Evolutionary conservation across 495 filamentous ascomycete genomes (phyloP).

Genomic region (Lasiosphaeria miniovina): DNA sequence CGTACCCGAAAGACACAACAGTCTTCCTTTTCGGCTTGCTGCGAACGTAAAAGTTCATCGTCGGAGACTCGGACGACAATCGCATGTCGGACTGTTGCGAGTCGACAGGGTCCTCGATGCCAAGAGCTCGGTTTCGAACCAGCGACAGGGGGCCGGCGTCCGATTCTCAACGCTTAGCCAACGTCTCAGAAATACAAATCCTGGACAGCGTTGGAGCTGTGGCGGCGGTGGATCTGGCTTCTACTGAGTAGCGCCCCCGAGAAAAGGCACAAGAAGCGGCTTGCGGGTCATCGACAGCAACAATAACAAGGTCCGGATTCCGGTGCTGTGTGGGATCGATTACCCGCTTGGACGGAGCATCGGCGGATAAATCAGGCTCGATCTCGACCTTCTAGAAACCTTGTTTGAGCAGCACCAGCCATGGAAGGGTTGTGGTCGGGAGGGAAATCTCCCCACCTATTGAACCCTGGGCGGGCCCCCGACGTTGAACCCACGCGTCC

Average conservation of each 20-base stretch:
- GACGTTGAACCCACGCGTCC: slow-evolving; percentile 1
- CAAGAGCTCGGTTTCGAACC: slow-evolving; percentile 21
- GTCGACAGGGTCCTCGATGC: slow-evolving; percentile 3
- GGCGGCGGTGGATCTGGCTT: neutral
- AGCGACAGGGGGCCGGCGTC: slow-evolving; percentile 2
- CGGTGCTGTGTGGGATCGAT: slow-evolving; percentile 10
- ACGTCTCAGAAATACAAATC: slow-evolving; percentile 31
- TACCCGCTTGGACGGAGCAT: slow-evolving; percentile 19
- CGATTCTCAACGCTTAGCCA: neutral
- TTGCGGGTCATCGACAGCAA: neutral
- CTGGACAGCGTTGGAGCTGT: neutral
- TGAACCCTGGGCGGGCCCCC: slow-evolving; percentile 2
- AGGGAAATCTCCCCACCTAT: slow-evolving; percentile 7
- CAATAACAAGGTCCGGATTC: neutral
- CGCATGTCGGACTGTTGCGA: too few relatives aligned
- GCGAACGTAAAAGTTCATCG: too few relatives aligned
- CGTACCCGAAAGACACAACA: too few relatives aligned
- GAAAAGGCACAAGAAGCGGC: neutral
- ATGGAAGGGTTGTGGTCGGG: slow-evolving; percentile 3
- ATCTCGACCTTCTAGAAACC: slow-evolving; percentile 14
- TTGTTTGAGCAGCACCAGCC: slow-evolving; percentile 3
- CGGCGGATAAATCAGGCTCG: slow-evolving; percentile 15
- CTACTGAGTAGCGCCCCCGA: neutral
- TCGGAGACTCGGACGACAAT: too few relatives aligned
- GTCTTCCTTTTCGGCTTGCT: too few relatives aligned